A percentile compares a stretch with the other conserved stretches of the same genome.
phyloP scores from a whole-genome alignment of 805 yeast genomes.

The Yueomyces sp. region DNA sequence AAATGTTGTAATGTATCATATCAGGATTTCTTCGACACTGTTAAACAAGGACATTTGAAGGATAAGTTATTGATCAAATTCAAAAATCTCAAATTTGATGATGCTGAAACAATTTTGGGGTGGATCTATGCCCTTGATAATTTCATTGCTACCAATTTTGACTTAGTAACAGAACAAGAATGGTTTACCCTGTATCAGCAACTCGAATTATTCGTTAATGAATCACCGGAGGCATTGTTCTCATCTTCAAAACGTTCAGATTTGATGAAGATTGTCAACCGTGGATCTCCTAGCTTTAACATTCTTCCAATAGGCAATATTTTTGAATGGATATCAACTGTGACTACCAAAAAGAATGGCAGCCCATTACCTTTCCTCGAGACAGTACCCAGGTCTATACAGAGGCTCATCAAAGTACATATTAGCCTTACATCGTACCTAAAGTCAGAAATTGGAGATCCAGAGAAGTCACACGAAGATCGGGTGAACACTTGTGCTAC shows the following conservation, averaged over 20 bases:
- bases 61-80: conserved; percentile 16
- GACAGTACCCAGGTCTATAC: conserved; percentile 56
- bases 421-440: conserved; percentile 52
- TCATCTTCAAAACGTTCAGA: conserved; percentile 11
- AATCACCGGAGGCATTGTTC: conserved; percentile 43
- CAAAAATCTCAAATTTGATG: conserved; percentile 5
- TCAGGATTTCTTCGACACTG: conserved; percentile 6
- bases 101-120: conserved; percentile 35
- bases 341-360: conserved; percentile 30
- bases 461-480: conserved; percentile 39
- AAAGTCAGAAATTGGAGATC: conserved; percentile 49
- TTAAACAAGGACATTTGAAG: conserved; percentile 11
- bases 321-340: conserved; percentile 52
- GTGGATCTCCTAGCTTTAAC: background rate
- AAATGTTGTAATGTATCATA: conserved; percentile 8
- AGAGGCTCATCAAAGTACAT: conserved; percentile 54
- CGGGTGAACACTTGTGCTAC: conserved; percentile 60
- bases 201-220: conserved; percentile 55
- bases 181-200: conserved; percentile 71
- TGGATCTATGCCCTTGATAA: conserved; percentile 55
- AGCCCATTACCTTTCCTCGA: conserved; percentile 26
- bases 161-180: conserved; percentile 38
- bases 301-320: conserved; percentile 33
- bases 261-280: conserved; percentile 4
- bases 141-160: conserved; percentile 43